Base-by-base conservation (phyloP, 306 rosid genomes). In the Sicyos edulis region DNA sequence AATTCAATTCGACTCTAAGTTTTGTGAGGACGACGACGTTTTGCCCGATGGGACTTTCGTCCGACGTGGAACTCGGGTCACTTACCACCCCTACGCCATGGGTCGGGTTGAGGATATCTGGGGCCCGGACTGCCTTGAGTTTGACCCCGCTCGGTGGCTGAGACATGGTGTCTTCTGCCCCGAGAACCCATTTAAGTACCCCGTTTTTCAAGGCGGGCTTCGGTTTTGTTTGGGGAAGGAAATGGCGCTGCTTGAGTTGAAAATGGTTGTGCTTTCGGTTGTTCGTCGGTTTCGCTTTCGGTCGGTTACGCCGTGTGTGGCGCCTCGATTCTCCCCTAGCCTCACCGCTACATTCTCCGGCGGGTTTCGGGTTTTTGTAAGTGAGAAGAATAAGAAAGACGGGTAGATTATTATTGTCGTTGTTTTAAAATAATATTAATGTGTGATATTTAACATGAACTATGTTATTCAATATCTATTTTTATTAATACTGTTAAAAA, bases 81-180 rank as follows among this genome's bases (percentile, higher is more conserved):
- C 92, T 16, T 92, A 89, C 74, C 96, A 92, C 60, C 87, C 92
- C 0, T 89, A 92, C 2, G 96, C 97, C 5, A 92, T 92, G 97
- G 96, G 91, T 67, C 80, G 96, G 60, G 29, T 77, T 17, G 82
- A 80, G 34, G 89, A 86, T 8, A 82, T 86, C 13, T 92, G 97
- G 97, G 97, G 97, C 2, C 50, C 60, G 2, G 87, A 92, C 50
- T 92, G 87, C 11, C 54, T 77, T 6, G 85, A 92, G 57, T 92
- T 88, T 76, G 82, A 79, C 76, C 97, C 97, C 0, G 77, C 83
- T 29, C 78, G 96, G 59, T 92, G 97, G 97, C 77, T 92, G 67
- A 84, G 71, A 32, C 76, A 82, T 0, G 85, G 86, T 0, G 71
- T 71, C 2, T 91, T 87, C 53, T 51, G 29, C 14, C 78, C 82